These are phyloP conservation scores for Trichosporon coremiiforme DNA, from an alignment of 1,284 basidiomycete genomes.

Conservation along the genomic window DNA sequence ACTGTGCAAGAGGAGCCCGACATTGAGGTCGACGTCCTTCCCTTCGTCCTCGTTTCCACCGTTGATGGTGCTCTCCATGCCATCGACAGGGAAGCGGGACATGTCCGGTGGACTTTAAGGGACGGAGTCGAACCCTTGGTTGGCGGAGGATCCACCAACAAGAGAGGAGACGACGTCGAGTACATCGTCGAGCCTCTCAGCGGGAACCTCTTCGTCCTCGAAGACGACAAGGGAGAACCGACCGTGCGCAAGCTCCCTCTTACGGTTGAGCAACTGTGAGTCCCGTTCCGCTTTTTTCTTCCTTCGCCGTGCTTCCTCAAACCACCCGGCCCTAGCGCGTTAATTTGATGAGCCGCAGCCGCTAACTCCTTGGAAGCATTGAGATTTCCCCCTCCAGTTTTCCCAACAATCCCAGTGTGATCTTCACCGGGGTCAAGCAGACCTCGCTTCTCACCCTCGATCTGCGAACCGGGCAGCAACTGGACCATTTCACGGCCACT, in stretches of 20 bases:
- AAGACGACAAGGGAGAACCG: slow-evolving; percentile 38
- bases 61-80: slow-evolving; percentile 56
- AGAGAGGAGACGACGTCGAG: slow-evolving; percentile 32
- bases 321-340: neutral
- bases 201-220: slow-evolving; percentile 53
- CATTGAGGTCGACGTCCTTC: slow-evolving; percentile 53
- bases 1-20: slow-evolving; percentile 25
- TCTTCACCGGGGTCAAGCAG: slow-evolving; percentile 55
- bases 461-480: slow-evolving; percentile 51
- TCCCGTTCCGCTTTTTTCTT: slow-evolving; percentile 16
- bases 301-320: neutral
- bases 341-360: slow-evolving; percentile 2
- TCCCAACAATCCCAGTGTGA: slow-evolving; percentile 49
- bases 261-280: slow-evolving; percentile 55
- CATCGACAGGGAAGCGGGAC: slow-evolving; percentile 51
- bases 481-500: slow-evolving; percentile 48
- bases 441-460: slow-evolving; percentile 55
- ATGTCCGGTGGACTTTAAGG: slow-evolving; percentile 45
- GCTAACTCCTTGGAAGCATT: slow-evolving; percentile 42
- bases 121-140: slow-evolving; percentile 53
- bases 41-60: slow-evolving; percentile 53
- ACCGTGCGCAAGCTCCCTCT: slow-evolving; percentile 53
- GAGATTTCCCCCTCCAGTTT: slow-evolving; percentile 54
- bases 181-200: slow-evolving; percentile 56
- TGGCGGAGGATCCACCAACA: slow-evolving; percentile 45